Evolutionary conservation across 495 filamentous ascomycete genomes (phyloP).

Genomic region (Neurospora tetrasperma): DNA sequence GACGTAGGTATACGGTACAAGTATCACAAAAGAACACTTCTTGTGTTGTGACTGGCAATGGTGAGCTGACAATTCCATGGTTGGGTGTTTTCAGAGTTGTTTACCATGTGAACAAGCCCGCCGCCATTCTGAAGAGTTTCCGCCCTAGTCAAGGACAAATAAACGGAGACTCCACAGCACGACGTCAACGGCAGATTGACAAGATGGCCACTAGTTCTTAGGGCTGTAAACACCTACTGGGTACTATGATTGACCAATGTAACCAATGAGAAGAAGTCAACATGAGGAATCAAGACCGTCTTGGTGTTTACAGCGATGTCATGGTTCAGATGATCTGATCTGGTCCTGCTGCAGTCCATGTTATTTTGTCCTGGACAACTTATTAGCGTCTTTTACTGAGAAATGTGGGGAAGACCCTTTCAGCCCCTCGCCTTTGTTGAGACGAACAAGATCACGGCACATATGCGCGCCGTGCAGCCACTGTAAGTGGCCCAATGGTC

Average conservation of each 20-base stretch:
- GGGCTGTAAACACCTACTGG: too few relatives aligned
- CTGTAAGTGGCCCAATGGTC: neutral
- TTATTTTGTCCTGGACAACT: too few relatives aligned
- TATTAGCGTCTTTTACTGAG: neutral
- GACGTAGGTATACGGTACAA: neutral
- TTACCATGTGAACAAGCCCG: neutral
- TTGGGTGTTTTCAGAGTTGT: neutral
- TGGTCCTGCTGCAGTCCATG: too few relatives aligned
- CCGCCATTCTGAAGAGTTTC: neutral
- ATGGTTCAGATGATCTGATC: too few relatives aligned
- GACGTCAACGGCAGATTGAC: too few relatives aligned
- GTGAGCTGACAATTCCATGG: neutral
- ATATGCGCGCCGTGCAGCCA: neutral
- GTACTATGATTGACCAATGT: too few relatives aligned
- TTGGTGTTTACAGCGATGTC: too few relatives aligned
- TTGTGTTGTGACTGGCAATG: neutral
- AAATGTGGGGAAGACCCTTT: neutral
- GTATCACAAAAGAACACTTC: neutral
- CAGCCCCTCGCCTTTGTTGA: neutral
- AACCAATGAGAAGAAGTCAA: too few relatives aligned
- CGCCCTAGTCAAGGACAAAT: too few relatives aligned
- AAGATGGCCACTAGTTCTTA: too few relatives aligned
- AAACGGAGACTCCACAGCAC: too few relatives aligned
- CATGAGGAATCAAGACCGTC: too few relatives aligned
- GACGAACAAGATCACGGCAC: neutral